These are phyloP conservation scores for Rhodotorula sp. DNA, from an alignment of 1,284 basidiomycete species.

Conservation along the genomic window DNA sequence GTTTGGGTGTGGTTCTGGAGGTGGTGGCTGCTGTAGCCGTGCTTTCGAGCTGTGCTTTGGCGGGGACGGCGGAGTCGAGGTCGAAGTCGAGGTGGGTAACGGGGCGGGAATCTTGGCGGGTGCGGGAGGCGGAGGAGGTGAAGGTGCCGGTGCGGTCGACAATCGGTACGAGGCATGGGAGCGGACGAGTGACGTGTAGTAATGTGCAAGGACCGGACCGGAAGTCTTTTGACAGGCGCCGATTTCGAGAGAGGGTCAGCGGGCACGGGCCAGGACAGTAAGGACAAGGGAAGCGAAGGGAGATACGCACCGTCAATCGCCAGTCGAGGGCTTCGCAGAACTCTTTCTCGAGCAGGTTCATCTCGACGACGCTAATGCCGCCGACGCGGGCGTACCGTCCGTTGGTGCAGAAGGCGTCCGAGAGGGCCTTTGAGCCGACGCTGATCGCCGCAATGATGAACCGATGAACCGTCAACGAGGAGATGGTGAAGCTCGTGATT, in stretches of 20 bases:
- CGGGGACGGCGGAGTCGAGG: not conserved
- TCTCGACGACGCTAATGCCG: conserved; percentile 80
- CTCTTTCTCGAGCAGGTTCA: conserved; percentile 88
- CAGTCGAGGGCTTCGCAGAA: conserved; percentile 86
- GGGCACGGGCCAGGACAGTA: not conserved
- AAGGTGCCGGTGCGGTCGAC: conserved; percentile 7
- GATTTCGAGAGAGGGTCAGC: too few species aligned
- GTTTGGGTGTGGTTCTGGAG: too few species aligned
- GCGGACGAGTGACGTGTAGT: conserved; percentile 43
- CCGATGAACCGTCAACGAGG: conserved; percentile 90
- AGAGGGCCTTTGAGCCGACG: conserved; percentile 83
- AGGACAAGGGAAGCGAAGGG: not conserved
- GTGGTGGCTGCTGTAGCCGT: too few species aligned
- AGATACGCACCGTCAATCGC: conserved; percentile 77
- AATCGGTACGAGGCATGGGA: conserved; percentile 42
- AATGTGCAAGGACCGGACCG: conserved; percentile 42
- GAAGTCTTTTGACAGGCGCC: conserved; percentile 36
- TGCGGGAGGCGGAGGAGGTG: conserved; percentile 5
- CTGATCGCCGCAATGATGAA: conserved; percentile 87
- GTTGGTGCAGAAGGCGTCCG: conserved; percentile 90
- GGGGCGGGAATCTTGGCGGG: not conserved
- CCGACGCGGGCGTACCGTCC: conserved; percentile 89
- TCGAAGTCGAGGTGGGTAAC: not conserved
- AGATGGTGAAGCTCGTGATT: conserved; percentile 80
- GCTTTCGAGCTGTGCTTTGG: not conserved